These are phyloP conservation scores for Canna indica DNA, from an alignment of 176 grass and related monocot genomes.

Conservation along the genomic window DNA sequence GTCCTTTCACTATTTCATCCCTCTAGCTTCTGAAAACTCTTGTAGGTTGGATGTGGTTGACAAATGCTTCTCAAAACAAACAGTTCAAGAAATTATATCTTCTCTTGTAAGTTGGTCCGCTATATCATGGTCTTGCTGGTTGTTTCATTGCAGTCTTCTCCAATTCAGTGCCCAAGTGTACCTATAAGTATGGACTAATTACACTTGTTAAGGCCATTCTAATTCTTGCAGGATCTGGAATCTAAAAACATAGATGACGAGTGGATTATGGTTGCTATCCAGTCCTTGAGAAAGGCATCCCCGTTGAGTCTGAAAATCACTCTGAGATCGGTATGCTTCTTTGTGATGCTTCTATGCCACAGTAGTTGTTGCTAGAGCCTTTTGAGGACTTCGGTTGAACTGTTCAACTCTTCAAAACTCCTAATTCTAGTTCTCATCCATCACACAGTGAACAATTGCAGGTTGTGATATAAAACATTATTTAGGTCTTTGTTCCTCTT, in stretches of 20 bases:
- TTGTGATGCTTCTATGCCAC: background rate
- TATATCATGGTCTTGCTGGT: background rate
- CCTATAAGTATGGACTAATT: background rate
- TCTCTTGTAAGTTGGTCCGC: constrained; percentile 60
- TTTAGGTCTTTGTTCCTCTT: too few relatives aligned
- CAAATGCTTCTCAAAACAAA: constrained; percentile 89
- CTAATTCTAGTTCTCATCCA: too few relatives aligned
- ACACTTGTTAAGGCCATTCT: constrained; percentile 23
- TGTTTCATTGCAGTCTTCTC: background rate
- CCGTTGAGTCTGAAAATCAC: constrained; percentile 86
- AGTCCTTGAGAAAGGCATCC: constrained; percentile 71
- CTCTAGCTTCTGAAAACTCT: background rate
- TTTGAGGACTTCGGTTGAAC: too few relatives aligned
- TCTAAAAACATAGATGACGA: constrained; percentile 33
- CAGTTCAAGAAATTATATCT: constrained; percentile 81
- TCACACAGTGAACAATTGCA: too few relatives aligned
- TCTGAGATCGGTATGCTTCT: constrained; percentile 57
- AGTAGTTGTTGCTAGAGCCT: too few relatives aligned
- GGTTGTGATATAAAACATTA: too few relatives aligned
- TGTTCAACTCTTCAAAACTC: too few relatives aligned
- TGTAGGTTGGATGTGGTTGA: constrained; percentile 67
- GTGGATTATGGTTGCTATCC: constrained; percentile 49
- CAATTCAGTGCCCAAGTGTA: background rate
- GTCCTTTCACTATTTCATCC: constrained; percentile 8
- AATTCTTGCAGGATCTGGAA: constrained; percentile 59